Conservation (phyloP, 1,284 basidiomycete species). For the Heterobasidion irregulare region DNA sequence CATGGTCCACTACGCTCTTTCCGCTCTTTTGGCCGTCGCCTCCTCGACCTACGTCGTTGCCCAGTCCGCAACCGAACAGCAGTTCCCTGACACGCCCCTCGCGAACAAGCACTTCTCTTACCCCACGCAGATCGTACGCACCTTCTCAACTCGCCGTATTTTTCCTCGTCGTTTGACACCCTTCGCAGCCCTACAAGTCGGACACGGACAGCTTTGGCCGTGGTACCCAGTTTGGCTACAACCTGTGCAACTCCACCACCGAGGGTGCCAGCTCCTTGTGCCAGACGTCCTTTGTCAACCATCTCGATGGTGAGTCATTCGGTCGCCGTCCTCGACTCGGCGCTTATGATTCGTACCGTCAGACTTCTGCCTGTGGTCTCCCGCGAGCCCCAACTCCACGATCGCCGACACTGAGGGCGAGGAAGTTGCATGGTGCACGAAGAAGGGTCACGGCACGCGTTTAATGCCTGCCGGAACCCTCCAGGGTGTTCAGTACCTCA, state of each 20-base stretch:
- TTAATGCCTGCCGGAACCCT: slow-evolving; percentile 56
- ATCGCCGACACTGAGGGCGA: slow-evolving; percentile 61
- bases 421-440: slow-evolving; percentile 72
- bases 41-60: slow-evolving; percentile 24
- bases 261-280: slow-evolving; percentile 48
- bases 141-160: neutral
- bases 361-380: slow-evolving; percentile 63
- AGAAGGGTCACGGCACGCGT: slow-evolving; percentile 56
- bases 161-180: neutral
- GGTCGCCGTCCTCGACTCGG: neutral
- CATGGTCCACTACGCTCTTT: slow-evolving; percentile 40
- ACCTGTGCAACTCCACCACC: slow-evolving; percentile 65
- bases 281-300: slow-evolving; percentile 45
- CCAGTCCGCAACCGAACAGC: slow-evolving; percentile 21
- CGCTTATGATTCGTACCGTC: slow-evolving; percentile 6
- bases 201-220: slow-evolving; percentile 41
- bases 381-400: slow-evolving; percentile 32
- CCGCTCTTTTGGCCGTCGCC: slow-evolving; percentile 28
- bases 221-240: slow-evolving; percentile 57
- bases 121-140: slow-evolving; percentile 38
- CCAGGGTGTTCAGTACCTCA: slow-evolving; percentile 56
- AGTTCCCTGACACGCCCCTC: slow-evolving; percentile 40
- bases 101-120: slow-evolving; percentile 43
- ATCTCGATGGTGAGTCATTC: neutral
- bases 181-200: slow-evolving; percentile 44